Conservation (phyloP, 202 grass and related monocot species). For the Panicum hallii region DNA sequence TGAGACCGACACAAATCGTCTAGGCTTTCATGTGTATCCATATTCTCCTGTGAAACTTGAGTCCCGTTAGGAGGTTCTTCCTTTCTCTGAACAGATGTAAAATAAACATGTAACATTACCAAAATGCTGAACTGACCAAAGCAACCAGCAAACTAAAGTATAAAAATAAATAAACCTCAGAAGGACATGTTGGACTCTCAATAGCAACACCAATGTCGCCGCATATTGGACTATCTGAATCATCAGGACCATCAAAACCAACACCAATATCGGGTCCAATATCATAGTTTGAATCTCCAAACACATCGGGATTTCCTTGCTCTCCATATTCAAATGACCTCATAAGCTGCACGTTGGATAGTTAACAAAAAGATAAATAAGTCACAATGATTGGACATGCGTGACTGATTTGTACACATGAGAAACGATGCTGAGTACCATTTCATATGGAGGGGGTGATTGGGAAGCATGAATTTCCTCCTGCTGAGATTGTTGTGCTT, state of each 20-base stretch:
- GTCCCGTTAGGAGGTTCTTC: constrained; percentile 37
- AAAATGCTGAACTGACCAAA: constrained; percentile 4
- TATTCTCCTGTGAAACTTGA: constrained; percentile 48
- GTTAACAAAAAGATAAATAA: constrained; percentile 6
- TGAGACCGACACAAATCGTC: constrained; percentile 80
- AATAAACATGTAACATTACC: constrained; percentile 40
- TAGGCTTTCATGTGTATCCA: constrained; percentile 62
- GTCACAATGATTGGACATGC: neutral
- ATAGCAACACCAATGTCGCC: constrained; percentile 49
- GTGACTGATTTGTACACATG: constrained; percentile 29
- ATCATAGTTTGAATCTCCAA: constrained; percentile 53
- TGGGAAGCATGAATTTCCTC: constrained; percentile 55
- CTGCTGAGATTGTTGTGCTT: constrained; percentile 62
- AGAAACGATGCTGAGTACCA: constrained; percentile 56
- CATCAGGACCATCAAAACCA: constrained; percentile 42
- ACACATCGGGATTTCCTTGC: constrained; percentile 43
- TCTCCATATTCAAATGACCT: constrained; percentile 70
- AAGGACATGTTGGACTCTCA: constrained; percentile 48
- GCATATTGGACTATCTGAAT: constrained; percentile 36
- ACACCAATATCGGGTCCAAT: constrained; percentile 50
- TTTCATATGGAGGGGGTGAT: constrained; percentile 67
- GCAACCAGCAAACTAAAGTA: neutral
- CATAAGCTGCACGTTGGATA: constrained; percentile 67
- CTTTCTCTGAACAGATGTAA: constrained; percentile 48
- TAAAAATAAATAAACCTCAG: constrained; percentile 51